Evolutionary conservation across 2,329 filamentous ascomycete genomes (phyloP), one percentile per base, ranked within the genome.

Genomic region (Hypoxylon sp.): DNA sequence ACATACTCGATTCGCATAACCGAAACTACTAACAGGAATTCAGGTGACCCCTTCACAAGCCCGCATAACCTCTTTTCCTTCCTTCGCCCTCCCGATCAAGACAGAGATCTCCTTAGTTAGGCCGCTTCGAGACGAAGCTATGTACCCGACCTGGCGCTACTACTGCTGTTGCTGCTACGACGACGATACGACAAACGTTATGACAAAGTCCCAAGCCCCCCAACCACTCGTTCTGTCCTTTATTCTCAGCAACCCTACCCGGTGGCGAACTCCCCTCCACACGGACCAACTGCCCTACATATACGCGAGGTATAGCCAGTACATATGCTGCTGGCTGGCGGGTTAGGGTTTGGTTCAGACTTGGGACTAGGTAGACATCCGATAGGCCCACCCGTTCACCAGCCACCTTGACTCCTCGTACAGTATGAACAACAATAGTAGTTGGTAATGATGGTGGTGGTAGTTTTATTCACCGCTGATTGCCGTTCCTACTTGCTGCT

Each of bases 381-480:
- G 68, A 70, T 70, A 70, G 68, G 68, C 22, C 54, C 44, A 27
- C 17, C 54, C 6, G 40, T 27, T 42, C 42, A 46, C 46, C 44
- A 40, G 30, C 27, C 37, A 54, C 22, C 20, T 30, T 22, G 27
- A 56, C 40, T 48, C 33, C 46, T 20, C 20, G 6, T 17, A 42
- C 25, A 27, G 14, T 51, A 33, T 14, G 25, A 6, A 35, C 31
- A 6, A 35, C 31, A 20, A 7, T 17, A 20, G 2, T 5, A 33
- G 11, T 33, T 11, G 3, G 25, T 27, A 27, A 5, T 27, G 3
- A 27, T 3, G 25, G 25, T 27, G 25, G 25, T 27, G 25, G 25
- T 27, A 27, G 25, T 27, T 27, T 27, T 27, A 27, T 66, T 67
- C 64, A 68, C 61, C 68, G 68, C 64, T 61, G 33, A 59, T 64